Percentiles rank a stretch among this genome's conserved stretches.
Conservation (phyloP, 2,329 filamentous ascomycete species). For the Aspergillus eucalypticola region DNA sequence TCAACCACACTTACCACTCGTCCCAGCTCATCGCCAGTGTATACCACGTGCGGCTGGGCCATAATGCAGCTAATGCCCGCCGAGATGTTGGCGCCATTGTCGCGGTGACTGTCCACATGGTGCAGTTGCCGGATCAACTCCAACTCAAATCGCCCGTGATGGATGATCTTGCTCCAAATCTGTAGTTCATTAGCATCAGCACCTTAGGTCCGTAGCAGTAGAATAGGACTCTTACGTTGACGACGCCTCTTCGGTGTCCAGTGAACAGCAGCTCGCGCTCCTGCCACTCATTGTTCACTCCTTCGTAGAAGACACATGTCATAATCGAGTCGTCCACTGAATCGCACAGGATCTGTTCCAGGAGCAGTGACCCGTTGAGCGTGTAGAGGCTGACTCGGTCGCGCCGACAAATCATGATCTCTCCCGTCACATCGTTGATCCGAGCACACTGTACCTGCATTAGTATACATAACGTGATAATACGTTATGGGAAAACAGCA, state of each 20-base stretch:
- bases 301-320: slow-evolving; percentile 90
- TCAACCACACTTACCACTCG: slow-evolving; percentile 67
- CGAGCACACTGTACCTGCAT: slow-evolving; percentile 66
- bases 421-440: slow-evolving; percentile 88
- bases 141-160: slow-evolving; percentile 69
- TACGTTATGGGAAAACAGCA: too few species aligned
- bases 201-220: not conserved
- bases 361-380: slow-evolving; percentile 78
- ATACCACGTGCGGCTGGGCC: slow-evolving; percentile 78
- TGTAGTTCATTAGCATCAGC: slow-evolving; percentile 27
- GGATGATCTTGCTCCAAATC: slow-evolving; percentile 60
- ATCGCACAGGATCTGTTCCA: slow-evolving; percentile 79
- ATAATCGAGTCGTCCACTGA: slow-evolving; percentile 72
- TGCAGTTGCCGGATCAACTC: slow-evolving; percentile 80
- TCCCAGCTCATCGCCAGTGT: slow-evolving; percentile 92
- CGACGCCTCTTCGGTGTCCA: slow-evolving; percentile 78
- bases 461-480: not conserved
- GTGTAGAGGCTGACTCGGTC: slow-evolving; percentile 76
- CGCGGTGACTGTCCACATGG: slow-evolving; percentile 69
- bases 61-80: slow-evolving; percentile 83
- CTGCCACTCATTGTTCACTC: slow-evolving; percentile 85
- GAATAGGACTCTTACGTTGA: slow-evolving; percentile 58
- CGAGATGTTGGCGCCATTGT: slow-evolving; percentile 55
- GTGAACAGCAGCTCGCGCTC: slow-evolving; percentile 86
- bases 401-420: slow-evolving; percentile 81